Percentiles rank a stretch among this genome's conserved stretches.
These are phyloP conservation scores for Phylloboletellus chloephorus DNA, from an alignment of 1,284 basidiomycete species.

Conservation along the genomic window DNA sequence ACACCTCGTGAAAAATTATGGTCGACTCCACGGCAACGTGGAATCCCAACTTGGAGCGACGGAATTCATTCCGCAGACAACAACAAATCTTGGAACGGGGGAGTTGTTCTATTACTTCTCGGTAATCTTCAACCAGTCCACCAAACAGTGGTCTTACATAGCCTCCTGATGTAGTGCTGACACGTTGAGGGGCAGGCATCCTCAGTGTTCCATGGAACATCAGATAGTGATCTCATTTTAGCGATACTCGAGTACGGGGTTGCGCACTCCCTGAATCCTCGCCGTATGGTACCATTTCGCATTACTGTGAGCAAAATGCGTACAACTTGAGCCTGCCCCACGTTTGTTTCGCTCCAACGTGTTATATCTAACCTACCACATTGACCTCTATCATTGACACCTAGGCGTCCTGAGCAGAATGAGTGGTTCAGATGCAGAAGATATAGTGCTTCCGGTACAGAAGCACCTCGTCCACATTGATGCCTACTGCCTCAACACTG, in stretches of 20 bases:
- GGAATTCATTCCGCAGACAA: conserved; percentile 25
- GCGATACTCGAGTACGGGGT: conserved; percentile 62
- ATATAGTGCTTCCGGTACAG: background rate
- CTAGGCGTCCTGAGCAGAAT: background rate
- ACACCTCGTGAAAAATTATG: background rate
- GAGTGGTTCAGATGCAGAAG: background rate
- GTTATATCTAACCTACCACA: background rate
- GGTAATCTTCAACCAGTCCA: conserved; percentile 44
- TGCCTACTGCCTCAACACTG: background rate
- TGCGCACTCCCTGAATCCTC: conserved; percentile 44
- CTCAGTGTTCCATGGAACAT: conserved; percentile 41
- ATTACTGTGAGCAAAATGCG: background rate
- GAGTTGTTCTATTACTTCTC: conserved; percentile 65
- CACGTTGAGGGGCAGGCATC: conserved; percentile 27
- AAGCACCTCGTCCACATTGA: background rate
- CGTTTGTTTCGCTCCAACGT: background rate
- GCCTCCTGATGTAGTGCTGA: background rate
- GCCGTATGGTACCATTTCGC: conserved; percentile 63
- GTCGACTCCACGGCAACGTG: background rate
- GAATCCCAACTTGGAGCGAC: background rate
- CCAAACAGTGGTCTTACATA: conserved; percentile 41
- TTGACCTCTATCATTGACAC: background rate
- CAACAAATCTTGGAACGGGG: conserved; percentile 52
- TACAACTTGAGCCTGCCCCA: background rate
- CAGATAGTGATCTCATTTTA: conserved; percentile 63